These are phyloP conservation scores for Cystobasidium pallidum DNA, from an alignment of 1,284 basidiomycete genomes.

Conservation along the genomic window DNA sequence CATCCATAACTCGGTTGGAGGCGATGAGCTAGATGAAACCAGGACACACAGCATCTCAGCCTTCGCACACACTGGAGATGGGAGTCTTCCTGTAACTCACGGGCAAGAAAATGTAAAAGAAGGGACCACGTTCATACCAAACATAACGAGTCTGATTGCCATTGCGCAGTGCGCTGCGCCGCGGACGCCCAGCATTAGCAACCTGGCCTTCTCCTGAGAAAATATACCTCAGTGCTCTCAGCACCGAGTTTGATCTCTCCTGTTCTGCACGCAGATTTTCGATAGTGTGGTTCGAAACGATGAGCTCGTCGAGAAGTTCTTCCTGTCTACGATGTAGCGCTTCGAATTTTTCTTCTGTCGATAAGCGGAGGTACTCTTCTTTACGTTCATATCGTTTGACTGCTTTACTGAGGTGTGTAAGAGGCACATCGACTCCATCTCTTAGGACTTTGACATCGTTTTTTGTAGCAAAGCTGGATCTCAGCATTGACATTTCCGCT, in stretches of 20 bases:
- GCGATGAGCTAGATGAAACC: constrained; percentile 37
- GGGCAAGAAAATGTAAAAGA: constrained; percentile 44
- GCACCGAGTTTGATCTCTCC: constrained; percentile 21
- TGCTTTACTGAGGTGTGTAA: constrained; percentile 54
- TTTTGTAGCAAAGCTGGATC: constrained; percentile 53
- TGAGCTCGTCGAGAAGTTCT: constrained; percentile 28
- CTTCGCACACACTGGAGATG: no score
- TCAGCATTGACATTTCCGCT: constrained; percentile 52
- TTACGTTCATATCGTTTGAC: constrained; percentile 52
- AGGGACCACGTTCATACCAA: constrained; percentile 40
- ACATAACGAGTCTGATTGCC: neutral
- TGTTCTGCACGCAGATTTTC: constrained; percentile 31
- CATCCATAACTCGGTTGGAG: constrained; percentile 34
- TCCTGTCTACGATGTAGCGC: constrained; percentile 44
- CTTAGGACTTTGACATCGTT: constrained; percentile 54
- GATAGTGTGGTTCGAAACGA: constrained; percentile 22
- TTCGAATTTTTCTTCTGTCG: constrained; percentile 48
- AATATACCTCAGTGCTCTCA: constrained; percentile 29
- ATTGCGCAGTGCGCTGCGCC: neutral
- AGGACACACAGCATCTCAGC: no score
- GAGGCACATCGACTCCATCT: constrained; percentile 54
- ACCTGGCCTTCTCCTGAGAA: constrained; percentile 31
- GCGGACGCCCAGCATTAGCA: neutral
- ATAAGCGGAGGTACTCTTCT: constrained; percentile 47
- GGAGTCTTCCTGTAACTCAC: constrained; percentile 1